These are phyloP conservation scores for Coemansia sp. DNA, from an alignment of 192 early-diverging fungal genomes.

Conservation along the genomic window DNA sequence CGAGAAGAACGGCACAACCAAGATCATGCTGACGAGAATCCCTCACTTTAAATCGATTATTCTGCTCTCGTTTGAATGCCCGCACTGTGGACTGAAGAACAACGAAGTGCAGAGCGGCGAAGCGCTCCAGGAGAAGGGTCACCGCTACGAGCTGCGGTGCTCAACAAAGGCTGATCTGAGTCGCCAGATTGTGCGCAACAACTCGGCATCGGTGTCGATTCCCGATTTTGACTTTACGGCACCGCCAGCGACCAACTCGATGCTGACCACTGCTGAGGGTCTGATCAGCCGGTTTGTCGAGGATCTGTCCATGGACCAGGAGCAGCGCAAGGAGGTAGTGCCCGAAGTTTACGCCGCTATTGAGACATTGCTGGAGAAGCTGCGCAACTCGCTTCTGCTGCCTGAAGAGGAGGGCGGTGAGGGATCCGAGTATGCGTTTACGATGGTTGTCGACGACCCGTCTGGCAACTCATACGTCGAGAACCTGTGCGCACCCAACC, in stretches of 20 bases:
- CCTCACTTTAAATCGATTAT: constrained; percentile 91
- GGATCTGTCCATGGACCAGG: constrained; percentile 75
- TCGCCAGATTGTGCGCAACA: constrained; percentile 89
- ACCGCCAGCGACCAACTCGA: constrained; percentile 74
- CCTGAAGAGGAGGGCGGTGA: constrained; percentile 43
- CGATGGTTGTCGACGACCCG: constrained; percentile 82
- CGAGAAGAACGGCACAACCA: constrained; percentile 80
- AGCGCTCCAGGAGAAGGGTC: constrained; percentile 79
- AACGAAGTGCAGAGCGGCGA: constrained; percentile 90
- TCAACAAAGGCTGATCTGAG: constrained; percentile 74
- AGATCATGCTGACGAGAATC: constrained; percentile 83
- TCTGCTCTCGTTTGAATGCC: constrained; percentile 81
- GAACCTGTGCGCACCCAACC: constrained; percentile 70
- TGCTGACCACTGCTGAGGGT: constrained; percentile 92
- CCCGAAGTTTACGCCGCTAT: constrained; percentile 73
- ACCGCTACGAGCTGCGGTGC: constrained; percentile 61
- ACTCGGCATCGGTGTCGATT: constrained; percentile 72
- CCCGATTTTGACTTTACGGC: constrained; percentile 88
- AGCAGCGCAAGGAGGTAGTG: constrained; percentile 67
- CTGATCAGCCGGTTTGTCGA: constrained; percentile 73
- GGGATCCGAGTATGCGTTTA: constrained; percentile 55
- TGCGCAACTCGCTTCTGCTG: constrained; percentile 56
- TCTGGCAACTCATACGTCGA: constrained; percentile 92
- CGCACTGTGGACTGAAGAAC: constrained; percentile 84
- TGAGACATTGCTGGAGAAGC: constrained; percentile 60